Conservation (phyloP, 208 protist species). For the Leishmania aethiopica region DNA sequence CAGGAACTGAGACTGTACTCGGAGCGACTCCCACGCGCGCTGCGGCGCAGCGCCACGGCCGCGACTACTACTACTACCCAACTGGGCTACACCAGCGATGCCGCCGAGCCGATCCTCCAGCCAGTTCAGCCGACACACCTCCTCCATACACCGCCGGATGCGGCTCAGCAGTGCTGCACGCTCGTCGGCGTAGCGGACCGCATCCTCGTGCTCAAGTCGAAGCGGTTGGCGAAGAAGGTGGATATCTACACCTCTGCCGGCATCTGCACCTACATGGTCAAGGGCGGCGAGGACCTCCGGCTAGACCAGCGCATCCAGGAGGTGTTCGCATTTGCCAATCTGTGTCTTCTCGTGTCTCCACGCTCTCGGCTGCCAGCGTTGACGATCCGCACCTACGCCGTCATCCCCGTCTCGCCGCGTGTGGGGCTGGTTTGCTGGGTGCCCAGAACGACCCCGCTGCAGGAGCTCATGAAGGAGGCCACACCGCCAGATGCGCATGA, state of each 20-base stretch:
- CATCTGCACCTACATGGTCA: constrained; percentile 88
- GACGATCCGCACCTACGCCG: constrained; percentile 69
- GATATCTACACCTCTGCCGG: constrained; percentile 78
- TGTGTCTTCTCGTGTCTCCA: constrained; percentile 30
- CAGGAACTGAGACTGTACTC: constrained; percentile 7
- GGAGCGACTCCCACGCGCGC: constrained; percentile 5
- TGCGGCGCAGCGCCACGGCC: background rate
- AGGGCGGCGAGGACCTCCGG: constrained; percentile 95
- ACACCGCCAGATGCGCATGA: background rate
- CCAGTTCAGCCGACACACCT: constrained; percentile 10
- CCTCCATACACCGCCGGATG: constrained; percentile 7
- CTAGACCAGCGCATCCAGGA: constrained; percentile 94
- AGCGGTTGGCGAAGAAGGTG: constrained; percentile 89
- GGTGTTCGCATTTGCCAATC: constrained; percentile 90
- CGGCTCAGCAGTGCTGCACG: background rate
- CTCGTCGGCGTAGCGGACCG: constrained; percentile 54
- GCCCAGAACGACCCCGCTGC: constrained; percentile 66
- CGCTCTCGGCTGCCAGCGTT: constrained; percentile 24
- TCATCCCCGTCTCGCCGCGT: constrained; percentile 86
- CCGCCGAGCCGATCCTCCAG: constrained; percentile 5
- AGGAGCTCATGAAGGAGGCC: constrained; percentile 6
- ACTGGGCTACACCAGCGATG: background rate
- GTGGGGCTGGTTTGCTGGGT: constrained; percentile 95
- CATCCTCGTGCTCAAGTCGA: constrained; percentile 81
- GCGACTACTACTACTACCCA: background rate